Evolutionary conservation across 2,329 filamentous ascomycete species (phyloP), one percentile per base, ranked within the genome.

Genomic region (Septoria petroselini): DNA sequence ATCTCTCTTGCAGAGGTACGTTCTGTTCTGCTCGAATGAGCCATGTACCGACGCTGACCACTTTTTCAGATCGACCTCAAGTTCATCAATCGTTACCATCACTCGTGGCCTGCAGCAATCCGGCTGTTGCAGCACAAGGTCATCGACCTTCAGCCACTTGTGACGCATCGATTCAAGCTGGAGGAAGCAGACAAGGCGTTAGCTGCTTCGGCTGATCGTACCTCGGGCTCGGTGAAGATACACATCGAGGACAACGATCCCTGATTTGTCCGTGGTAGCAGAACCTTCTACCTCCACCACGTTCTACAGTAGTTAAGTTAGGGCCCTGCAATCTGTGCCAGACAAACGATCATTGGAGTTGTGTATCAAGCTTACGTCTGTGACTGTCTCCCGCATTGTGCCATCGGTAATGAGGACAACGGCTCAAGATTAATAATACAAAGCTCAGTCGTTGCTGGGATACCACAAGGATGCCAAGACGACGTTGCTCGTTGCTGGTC

Each of bases 81-180:
- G 30, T 87, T 87, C 68, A 86, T 86, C 63, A 86, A 87, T 65
- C 74, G 84, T 6, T 87, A 86, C 63, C 73, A 77, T 33, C 82
- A 86, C 60, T 86, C 83, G 0, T 87, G 84, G 83, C 83, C 83
- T 0, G 76, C 78, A 0, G 84, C 80, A 0, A 83, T 87, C 27
- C 73, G 78, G 5, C 80, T 78, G 40, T 62, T 87, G 21, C 75
- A 73, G 33, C 79, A 81, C 3, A 78, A 77, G 0, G 73, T 85
- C 1, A 62, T 87, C 7, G 76, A 85, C 61, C 69, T 85, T 15
- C 82, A 82, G 61, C 76, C 74, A 41, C 67, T 85, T 14, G 77
- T 86, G 3, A 81, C 82, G 8, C 83, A 87, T 64, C 73, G 71
- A 1, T 85, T 81, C 54, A 76, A 79, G 0, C 68, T 87, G 18